phyloP scores from a whole-genome alignment of 352 stramenopile species.

The Phytophthora syringae region DNA sequence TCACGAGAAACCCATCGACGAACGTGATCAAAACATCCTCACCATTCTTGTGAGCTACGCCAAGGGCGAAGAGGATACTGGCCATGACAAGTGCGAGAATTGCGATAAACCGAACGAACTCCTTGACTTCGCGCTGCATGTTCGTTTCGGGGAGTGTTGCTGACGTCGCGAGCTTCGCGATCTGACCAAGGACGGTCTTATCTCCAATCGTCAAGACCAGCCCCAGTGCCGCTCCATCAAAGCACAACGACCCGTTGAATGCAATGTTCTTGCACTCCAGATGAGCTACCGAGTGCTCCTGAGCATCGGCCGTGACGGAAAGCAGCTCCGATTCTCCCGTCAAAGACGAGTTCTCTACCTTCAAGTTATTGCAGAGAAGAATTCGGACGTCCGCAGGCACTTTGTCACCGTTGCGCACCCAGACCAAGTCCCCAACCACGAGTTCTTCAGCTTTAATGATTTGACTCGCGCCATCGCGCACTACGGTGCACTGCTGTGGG shows the following conservation, averaged over 20 bases:
- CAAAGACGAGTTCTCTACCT: no score
- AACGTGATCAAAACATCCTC: slow-evolving; percentile 50
- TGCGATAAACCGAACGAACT: slow-evolving; percentile 55
- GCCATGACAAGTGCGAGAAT: slow-evolving; percentile 43
- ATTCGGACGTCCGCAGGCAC: slow-evolving; percentile 60
- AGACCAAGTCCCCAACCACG: slow-evolving; percentile 58
- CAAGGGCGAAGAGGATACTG: slow-evolving; percentile 38
- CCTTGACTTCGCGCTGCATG: slow-evolving; percentile 54
- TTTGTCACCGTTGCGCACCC: slow-evolving; percentile 58
- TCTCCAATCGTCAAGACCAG: slow-evolving; percentile 58
- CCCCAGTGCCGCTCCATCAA: slow-evolving; percentile 48
- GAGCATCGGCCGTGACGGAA: slow-evolving; percentile 28
- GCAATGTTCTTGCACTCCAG: slow-evolving; percentile 57
- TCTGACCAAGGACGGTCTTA: slow-evolving; percentile 60
- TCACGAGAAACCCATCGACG: slow-evolving; percentile 55
- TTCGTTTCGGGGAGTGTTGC: slow-evolving; percentile 40
- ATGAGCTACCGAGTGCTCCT: slow-evolving; percentile 30
- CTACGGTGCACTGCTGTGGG: slow-evolving; percentile 43
- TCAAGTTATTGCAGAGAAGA: slow-evolving; percentile 53
- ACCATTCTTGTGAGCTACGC: slow-evolving; percentile 40
- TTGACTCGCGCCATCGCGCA: slow-evolving; percentile 52
- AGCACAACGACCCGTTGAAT: slow-evolving; percentile 58
- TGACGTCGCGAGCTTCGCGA: slow-evolving; percentile 52
- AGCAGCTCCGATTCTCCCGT: slow-evolving; percentile 62
- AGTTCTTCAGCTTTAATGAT: slow-evolving; percentile 56